Conservation (phyloP, 2,329 filamentous ascomycete species). For the Neocucurbitaria cava region DNA sequence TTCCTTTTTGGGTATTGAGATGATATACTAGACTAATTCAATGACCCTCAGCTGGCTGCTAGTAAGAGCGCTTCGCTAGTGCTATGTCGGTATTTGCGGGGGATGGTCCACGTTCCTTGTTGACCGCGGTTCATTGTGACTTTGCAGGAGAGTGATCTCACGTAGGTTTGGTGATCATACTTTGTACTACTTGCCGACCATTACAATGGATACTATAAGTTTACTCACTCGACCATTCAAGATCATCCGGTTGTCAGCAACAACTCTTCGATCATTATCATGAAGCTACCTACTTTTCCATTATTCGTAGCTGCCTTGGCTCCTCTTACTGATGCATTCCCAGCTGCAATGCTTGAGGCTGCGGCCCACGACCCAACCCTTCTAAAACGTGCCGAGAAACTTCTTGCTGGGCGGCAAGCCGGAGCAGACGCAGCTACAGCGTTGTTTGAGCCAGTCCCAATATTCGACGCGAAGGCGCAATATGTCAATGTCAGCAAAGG, state of each 20-base stretch:
- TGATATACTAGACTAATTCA: neutral
- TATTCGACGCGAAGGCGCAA: slow-evolving; percentile 27
- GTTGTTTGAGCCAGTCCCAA: slow-evolving; percentile 27
- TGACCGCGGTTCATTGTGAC: neutral
- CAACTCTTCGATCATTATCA: neutral
- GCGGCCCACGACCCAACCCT: slow-evolving; percentile 25
- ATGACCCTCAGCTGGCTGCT: neutral
- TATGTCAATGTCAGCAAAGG: slow-evolving; percentile 25
- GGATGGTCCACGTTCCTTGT: neutral
- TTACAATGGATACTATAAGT: neutral
- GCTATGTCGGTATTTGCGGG: neutral
- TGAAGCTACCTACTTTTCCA: slow-evolving; percentile 20
- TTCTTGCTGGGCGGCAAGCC: slow-evolving; percentile 19
- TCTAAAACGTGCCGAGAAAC: slow-evolving; percentile 21
- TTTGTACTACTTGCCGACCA: neutral
- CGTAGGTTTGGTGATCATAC: neutral
- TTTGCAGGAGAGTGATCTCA: neutral
- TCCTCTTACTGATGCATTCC: slow-evolving; percentile 25
- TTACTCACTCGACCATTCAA: neutral
- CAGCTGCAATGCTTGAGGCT: slow-evolving; percentile 29
- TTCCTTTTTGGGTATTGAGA: neutral
- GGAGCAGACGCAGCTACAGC: slow-evolving; percentile 27
- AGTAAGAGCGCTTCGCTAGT: neutral
- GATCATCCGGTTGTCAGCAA: neutral
- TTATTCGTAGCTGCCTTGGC: slow-evolving; percentile 13